Evolutionary conservation across 495 filamentous ascomycete genomes (phyloP).

Genomic region (Neurospora sp.): DNA sequence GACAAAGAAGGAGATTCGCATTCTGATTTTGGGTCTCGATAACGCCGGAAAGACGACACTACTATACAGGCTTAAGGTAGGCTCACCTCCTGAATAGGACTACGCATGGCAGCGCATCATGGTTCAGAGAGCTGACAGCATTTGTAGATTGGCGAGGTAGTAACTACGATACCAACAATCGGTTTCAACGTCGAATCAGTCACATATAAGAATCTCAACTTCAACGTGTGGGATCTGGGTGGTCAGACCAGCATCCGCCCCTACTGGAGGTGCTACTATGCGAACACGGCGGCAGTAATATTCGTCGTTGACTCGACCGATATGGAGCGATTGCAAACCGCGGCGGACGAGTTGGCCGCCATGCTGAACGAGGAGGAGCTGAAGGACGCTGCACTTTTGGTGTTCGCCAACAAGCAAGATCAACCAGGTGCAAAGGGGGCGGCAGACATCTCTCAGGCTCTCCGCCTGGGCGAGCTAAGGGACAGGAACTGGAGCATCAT

Average conservation of each 20-base stretch:
- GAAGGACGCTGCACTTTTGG: slow-evolving; percentile 79
- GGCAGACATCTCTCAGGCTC: slow-evolving; percentile 87
- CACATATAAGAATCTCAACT: slow-evolving; percentile 92
- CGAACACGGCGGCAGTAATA: slow-evolving; percentile 97
- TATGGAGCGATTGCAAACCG: slow-evolving; percentile 85
- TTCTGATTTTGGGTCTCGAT: slow-evolving; percentile 91
- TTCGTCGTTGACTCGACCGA: slow-evolving; percentile 98
- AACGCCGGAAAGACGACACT: slow-evolving; percentile 98
- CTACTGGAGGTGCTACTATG: slow-evolving; percentile 99
- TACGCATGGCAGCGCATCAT: background rate
- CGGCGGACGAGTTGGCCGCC: slow-evolving; percentile 81
- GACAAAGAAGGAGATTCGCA: slow-evolving; percentile 94
- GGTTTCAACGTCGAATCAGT: slow-evolving; percentile 99
- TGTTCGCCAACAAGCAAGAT: slow-evolving; percentile 99
- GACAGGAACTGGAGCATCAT: slow-evolving; percentile 99
- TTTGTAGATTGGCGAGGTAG: slow-evolving; percentile 86
- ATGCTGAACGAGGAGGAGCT: slow-evolving; percentile 98
- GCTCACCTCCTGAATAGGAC: slow-evolving; percentile 2
- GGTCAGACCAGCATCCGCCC: slow-evolving; percentile 95
- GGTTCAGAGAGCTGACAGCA: background rate
- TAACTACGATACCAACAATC: slow-evolving; percentile 97
- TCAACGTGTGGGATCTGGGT: slow-evolving; percentile 98
- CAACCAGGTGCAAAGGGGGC: slow-evolving; percentile 95
- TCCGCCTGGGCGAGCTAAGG: slow-evolving; percentile 78
- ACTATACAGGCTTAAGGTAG: slow-evolving; percentile 88